Conservation (phyloP, 345 rosid species). For the Rubroshorea leprosula region DNA sequence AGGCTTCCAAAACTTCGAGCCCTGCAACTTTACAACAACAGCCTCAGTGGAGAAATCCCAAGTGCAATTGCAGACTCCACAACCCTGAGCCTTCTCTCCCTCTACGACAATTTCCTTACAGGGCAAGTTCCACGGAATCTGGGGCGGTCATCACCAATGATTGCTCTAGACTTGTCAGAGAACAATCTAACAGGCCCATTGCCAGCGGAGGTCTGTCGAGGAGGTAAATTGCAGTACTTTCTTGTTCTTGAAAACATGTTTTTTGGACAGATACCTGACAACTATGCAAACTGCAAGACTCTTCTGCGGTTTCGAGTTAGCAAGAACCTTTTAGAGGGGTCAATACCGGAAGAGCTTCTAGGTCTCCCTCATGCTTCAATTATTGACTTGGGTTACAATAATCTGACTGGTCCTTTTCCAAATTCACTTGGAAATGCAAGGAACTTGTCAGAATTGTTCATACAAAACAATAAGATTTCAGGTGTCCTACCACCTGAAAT, state of each 20-base stretch:
- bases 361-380: constrained; percentile 83
- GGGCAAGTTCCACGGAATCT: constrained; percentile 69
- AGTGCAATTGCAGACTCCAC: constrained; percentile 51
- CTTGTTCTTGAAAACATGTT: constrained; percentile 66
- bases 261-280: constrained; percentile 57
- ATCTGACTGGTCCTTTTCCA: constrained; percentile 60
- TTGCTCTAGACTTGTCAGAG: constrained; percentile 72
- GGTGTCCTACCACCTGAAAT: constrained; percentile 66
- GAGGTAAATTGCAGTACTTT: constrained; percentile 71
- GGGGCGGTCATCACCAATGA: constrained; percentile 50
- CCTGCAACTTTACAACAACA: constrained; percentile 89
- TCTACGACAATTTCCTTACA: constrained; percentile 64
- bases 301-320: constrained; percentile 78
- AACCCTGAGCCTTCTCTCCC: constrained; percentile 53
- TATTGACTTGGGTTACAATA: constrained; percentile 68
- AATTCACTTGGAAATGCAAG: constrained; percentile 43
- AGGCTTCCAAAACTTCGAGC: constrained; percentile 67
- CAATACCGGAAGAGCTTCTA: constrained; percentile 52
- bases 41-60: constrained; percentile 80
- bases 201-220: constrained; percentile 58
- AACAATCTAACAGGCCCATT: constrained; percentile 66
- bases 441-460: constrained; percentile 79
- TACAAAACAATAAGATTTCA: constrained; percentile 66
- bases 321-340: constrained; percentile 56
- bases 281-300: constrained; percentile 54